Evolutionary conservation across 768 basidiomycete species (phyloP).

Genomic region (Ramaria rubella): DNA sequence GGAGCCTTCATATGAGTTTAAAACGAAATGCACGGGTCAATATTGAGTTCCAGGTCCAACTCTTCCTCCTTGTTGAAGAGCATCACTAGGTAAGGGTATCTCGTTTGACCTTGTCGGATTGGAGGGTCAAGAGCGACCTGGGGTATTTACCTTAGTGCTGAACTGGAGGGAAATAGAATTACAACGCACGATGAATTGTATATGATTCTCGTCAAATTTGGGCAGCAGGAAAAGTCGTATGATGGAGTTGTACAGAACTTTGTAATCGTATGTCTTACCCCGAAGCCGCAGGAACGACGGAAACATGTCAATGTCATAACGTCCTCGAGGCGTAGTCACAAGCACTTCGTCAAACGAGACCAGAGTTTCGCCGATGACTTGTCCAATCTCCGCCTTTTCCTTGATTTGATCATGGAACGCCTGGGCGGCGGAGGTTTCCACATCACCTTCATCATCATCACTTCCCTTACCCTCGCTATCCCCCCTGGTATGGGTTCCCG

Average conservation of each 20-base stretch:
- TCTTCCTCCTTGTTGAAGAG: conserved; percentile 97
- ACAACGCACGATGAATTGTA: conserved; percentile 80
- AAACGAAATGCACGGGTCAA: conserved; percentile 57
- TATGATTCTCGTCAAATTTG: conserved; percentile 87
- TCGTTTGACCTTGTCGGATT: conserved; percentile 95
- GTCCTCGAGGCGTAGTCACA: conserved; percentile 91
- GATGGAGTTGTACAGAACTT: conserved; percentile 86
- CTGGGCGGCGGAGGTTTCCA: conserved; percentile 87
- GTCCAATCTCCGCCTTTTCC: conserved; percentile 91
- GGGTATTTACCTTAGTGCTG: conserved; percentile 1
- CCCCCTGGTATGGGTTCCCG: conserved; percentile 62
- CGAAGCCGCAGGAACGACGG: conserved; percentile 87
- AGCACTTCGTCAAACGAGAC: conserved; percentile 93
- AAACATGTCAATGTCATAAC: conserved; percentile 98
- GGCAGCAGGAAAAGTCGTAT: conserved; percentile 87
- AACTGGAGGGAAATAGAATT: background rate
- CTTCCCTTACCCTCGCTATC: conserved; percentile 65
- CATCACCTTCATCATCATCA: conserved; percentile 46
- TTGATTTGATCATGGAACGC: conserved; percentile 95
- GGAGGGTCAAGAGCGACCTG: conserved; percentile 89
- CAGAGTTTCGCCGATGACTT: conserved; percentile 85
- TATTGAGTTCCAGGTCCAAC: conserved; percentile 90
- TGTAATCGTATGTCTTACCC: conserved; percentile 99
- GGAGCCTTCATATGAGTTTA: background rate
- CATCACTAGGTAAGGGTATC: conserved; percentile 97